Percentiles rank a stretch among this genome's conserved stretches.
phyloP scores from a whole-genome alignment of 768 basidiomycete genomes.

The Podaxis sp. region DNA sequence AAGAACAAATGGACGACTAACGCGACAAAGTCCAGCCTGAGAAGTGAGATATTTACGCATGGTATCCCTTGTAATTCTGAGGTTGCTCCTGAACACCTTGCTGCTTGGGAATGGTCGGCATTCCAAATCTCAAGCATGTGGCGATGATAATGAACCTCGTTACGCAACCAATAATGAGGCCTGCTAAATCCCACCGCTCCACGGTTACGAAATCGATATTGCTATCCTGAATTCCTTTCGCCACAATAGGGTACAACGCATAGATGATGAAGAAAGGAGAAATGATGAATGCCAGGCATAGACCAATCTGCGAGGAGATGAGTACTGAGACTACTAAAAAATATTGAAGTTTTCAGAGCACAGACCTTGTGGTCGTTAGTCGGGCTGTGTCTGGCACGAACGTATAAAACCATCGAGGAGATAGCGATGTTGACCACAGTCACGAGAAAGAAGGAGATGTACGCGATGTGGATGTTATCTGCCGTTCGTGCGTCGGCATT shows the following conservation, averaged over 20 bases:
- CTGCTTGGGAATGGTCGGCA: neutral
- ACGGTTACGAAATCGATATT: neutral
- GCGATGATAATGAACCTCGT: conserved; percentile 2
- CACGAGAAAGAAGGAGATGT: neutral
- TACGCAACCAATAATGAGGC: neutral
- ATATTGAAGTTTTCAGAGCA: neutral
- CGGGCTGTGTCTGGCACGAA: neutral
- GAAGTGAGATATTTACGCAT: neutral
- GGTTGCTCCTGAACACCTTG: neutral
- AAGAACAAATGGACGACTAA: neutral
- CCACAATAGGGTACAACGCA: neutral
- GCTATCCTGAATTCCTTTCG: neutral
- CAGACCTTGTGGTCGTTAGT: neutral
- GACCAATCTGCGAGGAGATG: neutral
- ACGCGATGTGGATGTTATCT: neutral
- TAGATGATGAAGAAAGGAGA: neutral
- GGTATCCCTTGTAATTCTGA: neutral
- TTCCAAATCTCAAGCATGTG: neutral
- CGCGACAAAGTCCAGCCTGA: neutral
- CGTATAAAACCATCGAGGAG: neutral
- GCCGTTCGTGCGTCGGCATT: neutral
- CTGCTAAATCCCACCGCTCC: neutral
- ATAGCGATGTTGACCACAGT: neutral
- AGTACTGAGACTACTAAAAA: neutral
- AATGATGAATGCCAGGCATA: neutral